Percentiles rank a stretch among this genome's conserved stretches.
Conservation (phyloP, 306 rosid species). For the Senna tora region DNA sequence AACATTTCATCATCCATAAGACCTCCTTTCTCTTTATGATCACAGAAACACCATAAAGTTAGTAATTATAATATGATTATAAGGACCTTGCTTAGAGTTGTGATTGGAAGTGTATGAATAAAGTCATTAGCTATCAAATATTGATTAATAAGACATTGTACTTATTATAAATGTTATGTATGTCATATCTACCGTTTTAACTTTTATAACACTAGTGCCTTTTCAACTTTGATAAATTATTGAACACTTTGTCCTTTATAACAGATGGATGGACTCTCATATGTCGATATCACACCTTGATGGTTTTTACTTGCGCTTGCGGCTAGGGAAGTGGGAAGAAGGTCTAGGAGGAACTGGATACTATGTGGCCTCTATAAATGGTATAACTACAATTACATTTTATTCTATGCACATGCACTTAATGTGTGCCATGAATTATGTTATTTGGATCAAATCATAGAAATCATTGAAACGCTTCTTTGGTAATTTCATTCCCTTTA, state of each 20-base stretch:
- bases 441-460: slow-evolving; percentile 1
- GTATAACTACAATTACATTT: slow-evolving; percentile 47
- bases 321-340: slow-evolving; percentile 92
- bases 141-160: neutral
- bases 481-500: slow-evolving; percentile 1
- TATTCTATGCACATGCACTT: slow-evolving; percentile 33
- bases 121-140: neutral
- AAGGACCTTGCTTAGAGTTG: neutral
- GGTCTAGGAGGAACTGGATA: slow-evolving; percentile 83
- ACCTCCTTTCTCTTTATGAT: slow-evolving; percentile 4
- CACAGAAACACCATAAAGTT: slow-evolving; percentile 11
- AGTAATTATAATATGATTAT: neutral
- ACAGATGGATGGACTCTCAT: slow-evolving; percentile 72
- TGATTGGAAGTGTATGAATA: neutral
- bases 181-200: too few relatives aligned
- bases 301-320: slow-evolving; percentile 84
- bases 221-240: slow-evolving; percentile 23
- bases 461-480: slow-evolving; percentile 1
- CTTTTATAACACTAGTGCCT: neutral
- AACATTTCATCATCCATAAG: neutral
- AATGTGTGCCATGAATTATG: slow-evolving; percentile 8
- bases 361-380: slow-evolving; percentile 80
- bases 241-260: slow-evolving; percentile 34
- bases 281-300: slow-evolving; percentile 59
- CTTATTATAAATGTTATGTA: too few relatives aligned